Evolutionary conservation across 2,329 filamentous ascomycete species (phyloP).

Genomic region (Diaporthe vexans): DNA sequence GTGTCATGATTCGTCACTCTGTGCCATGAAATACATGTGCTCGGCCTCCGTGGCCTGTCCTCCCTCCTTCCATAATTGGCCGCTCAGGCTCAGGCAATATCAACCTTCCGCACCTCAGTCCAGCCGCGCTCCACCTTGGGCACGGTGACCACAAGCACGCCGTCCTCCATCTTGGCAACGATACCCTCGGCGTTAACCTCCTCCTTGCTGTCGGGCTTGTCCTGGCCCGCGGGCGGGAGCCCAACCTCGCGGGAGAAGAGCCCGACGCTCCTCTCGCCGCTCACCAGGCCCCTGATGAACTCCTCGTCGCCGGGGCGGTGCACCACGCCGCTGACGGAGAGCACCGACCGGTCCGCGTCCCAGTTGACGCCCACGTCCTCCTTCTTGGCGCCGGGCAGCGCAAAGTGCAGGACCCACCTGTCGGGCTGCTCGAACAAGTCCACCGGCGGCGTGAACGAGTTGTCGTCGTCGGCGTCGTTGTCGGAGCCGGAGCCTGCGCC

Average conservation of each 20-base stretch:
- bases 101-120: conserved; percentile 73
- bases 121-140: conserved; percentile 79
- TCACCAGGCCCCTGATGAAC: conserved; percentile 73
- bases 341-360: conserved; percentile 75
- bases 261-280: conserved; percentile 79
- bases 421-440: conserved; percentile 78
- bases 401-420: conserved; percentile 77
- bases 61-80: conserved; percentile 30
- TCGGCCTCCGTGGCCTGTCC: background rate
- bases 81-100: conserved; percentile 55
- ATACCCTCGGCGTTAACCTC: conserved; percentile 78
- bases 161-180: conserved; percentile 83
- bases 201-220: conserved; percentile 61
- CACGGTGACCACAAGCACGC: conserved; percentile 81
- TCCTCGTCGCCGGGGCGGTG: conserved; percentile 80
- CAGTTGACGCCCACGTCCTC: conserved; percentile 83
- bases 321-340: conserved; percentile 80
- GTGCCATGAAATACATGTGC: conserved; percentile 15
- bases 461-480: conserved; percentile 48
- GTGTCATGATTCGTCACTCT: background rate
- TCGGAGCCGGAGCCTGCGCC: conserved; percentile 39
- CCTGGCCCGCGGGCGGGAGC: conserved; percentile 62
- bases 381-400: conserved; percentile 84
- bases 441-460: conserved; percentile 73
- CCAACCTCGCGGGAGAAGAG: conserved; percentile 80